Evolutionary conservation across 2,329 filamentous ascomycete genomes (phyloP).

Genomic region (Pseudogymnoascus sp.): DNA sequence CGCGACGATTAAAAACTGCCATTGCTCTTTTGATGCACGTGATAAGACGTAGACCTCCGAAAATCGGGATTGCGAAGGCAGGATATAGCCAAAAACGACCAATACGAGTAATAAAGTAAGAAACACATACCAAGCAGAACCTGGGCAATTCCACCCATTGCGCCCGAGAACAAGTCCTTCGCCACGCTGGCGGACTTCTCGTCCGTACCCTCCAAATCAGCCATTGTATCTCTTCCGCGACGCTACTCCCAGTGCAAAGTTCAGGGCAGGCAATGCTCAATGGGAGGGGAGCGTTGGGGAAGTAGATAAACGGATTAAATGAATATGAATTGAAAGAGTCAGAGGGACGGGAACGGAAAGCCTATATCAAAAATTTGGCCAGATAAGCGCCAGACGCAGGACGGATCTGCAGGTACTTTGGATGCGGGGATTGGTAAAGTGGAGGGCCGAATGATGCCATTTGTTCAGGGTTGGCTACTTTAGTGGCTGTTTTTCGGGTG

Average conservation of each 20-base stretch:
- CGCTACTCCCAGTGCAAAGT: constrained; percentile 5
- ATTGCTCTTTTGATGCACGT: constrained; percentile 1
- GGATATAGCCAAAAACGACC: not conserved
- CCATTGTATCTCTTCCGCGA: constrained; percentile 7
- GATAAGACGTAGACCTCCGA: not conserved
- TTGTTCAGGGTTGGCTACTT: constrained; percentile 7
- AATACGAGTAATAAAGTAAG: constrained; percentile 11
- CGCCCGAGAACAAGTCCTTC: constrained; percentile 88
- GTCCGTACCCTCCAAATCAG: not conserved
- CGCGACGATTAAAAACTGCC: constrained; percentile 8
- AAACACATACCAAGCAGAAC: constrained; percentile 72
- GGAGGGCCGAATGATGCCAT: constrained; percentile 6
- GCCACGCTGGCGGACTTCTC: constrained; percentile 3
- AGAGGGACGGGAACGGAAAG: not conserved
- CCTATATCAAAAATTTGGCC: constrained; percentile 8
- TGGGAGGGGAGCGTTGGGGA: not conserved
- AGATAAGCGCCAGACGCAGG: not conserved
- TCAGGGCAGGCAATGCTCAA: constrained; percentile 1
- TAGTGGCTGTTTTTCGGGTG: constrained; percentile 4
- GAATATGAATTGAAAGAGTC: constrained; percentile 1
- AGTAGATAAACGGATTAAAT: not conserved
- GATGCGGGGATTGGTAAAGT: not conserved
- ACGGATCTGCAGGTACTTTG: constrained; percentile 8
- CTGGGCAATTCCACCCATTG: constrained; percentile 86
- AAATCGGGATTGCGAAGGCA: not conserved